A percentile compares a stretch with the other conserved stretches of the same genome.
These are phyloP conservation scores for Cucurbita maxima DNA, from an alignment of 306 rosid genomes.

Conservation along the genomic window DNA sequence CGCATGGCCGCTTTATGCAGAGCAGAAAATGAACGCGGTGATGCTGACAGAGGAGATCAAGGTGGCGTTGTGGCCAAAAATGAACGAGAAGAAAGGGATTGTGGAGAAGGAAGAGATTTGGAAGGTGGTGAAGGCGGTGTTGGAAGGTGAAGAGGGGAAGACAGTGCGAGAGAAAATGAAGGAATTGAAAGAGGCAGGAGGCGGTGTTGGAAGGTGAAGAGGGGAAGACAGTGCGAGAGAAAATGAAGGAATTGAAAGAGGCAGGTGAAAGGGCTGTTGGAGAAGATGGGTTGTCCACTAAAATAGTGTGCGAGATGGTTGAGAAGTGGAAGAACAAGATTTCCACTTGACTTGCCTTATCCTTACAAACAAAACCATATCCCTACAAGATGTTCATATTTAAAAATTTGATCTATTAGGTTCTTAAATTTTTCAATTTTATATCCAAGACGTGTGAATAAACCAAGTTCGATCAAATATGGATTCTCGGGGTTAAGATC, in stretches of 20 bases:
- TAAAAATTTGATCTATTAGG: too few relatives aligned
- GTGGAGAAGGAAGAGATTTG: slow-evolving; percentile 39
- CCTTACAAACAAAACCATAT: too few relatives aligned
- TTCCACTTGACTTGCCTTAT: neutral
- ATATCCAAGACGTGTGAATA: too few relatives aligned
- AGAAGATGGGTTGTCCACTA: slow-evolving; percentile 39
- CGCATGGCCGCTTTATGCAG: slow-evolving; percentile 70
- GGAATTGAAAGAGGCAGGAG: slow-evolving; percentile 45
- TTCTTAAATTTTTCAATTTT: too few relatives aligned
- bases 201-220: too few relatives aligned
- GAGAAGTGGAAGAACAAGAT: slow-evolving; percentile 23
- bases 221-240: too few relatives aligned
- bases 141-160: slow-evolving; percentile 80
- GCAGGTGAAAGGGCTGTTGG: slow-evolving; percentile 24
- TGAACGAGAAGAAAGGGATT: slow-evolving; percentile 15
- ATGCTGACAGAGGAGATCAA: slow-evolving; percentile 24
- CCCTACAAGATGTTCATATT: too few relatives aligned
- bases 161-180: slow-evolving; percentile 36
- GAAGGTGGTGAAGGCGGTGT: slow-evolving; percentile 24
- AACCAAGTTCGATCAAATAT: too few relatives aligned
- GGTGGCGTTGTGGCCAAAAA: slow-evolving; percentile 31
- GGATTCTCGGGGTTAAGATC: too few relatives aligned
- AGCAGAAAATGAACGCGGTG: slow-evolving; percentile 57
- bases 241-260: slow-evolving; percentile 42
- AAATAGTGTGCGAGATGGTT: slow-evolving; percentile 26